phyloP scores from a whole-genome alignment of 1,284 basidiomycete species.

The Marasmius tenuissimus region DNA sequence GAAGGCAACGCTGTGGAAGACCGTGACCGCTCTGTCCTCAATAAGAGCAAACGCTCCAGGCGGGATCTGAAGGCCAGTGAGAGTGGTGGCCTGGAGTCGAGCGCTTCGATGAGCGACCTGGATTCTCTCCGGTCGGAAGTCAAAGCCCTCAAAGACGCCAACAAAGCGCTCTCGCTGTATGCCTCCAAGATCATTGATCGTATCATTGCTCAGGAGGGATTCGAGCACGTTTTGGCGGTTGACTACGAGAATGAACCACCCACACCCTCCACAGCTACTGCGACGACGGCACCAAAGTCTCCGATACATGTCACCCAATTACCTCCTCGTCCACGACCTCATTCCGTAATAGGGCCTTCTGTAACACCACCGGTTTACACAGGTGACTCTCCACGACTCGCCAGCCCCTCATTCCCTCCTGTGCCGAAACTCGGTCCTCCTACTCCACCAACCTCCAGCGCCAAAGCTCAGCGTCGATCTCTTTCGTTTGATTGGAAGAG shows the following conservation, averaged over 20 bases:
- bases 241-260: conserved; percentile 73
- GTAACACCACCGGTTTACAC: conserved; percentile 35
- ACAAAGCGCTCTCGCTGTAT: conserved; percentile 91
- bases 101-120: conserved; percentile 50
- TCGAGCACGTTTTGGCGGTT: conserved; percentile 88
- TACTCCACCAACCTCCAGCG: conserved; percentile 32
- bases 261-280: conserved; percentile 39
- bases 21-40: conserved; percentile 44
- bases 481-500: conserved; percentile 81
- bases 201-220: conserved; percentile 91
- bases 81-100: conserved; percentile 37
- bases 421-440: conserved; percentile 26
- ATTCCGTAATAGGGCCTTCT: conserved; percentile 55
- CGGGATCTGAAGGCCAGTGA: conserved; percentile 45
- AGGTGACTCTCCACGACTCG: conserved; percentile 24
- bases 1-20: conserved; percentile 55
- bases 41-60: conserved; percentile 54
- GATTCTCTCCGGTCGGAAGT: conserved; percentile 78
- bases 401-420: conserved; percentile 35
- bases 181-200: conserved; percentile 96
- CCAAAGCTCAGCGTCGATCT: conserved; percentile 65
- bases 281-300: conserved; percentile 22
- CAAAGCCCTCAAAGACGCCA: conserved; percentile 90
- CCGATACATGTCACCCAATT: conserved; percentile 22
- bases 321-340: conserved; percentile 57